These are phyloP conservation scores for Acephala macrosclerotiorum DNA, from an alignment of 2,329 filamentous ascomycete genomes.

Conservation along the genomic window DNA sequence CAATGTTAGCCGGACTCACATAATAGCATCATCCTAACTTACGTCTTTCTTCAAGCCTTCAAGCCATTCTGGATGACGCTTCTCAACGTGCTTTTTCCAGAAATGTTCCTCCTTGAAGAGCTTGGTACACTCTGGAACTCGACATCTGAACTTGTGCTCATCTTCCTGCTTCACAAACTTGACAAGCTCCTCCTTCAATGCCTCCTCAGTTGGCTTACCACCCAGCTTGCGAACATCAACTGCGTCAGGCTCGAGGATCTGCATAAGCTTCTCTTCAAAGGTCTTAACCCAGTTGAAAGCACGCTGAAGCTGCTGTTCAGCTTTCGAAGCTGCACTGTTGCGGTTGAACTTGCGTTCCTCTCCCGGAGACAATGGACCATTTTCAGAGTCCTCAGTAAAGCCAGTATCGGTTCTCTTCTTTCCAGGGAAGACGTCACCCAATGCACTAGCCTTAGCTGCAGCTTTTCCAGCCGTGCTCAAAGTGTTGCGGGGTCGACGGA, in stretches of 20 bases:
- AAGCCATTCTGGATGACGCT: slow-evolving; percentile 90
- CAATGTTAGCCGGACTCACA: slow-evolving; percentile 43
- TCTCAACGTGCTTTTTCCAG: slow-evolving; percentile 98
- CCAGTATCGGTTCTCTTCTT: slow-evolving; percentile 75
- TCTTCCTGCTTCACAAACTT: slow-evolving; percentile 98
- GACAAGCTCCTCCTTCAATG: slow-evolving; percentile 81
- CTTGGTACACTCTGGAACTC: slow-evolving; percentile 94
- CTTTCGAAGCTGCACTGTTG: slow-evolving; percentile 71
- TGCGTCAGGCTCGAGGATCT: slow-evolving; percentile 89
- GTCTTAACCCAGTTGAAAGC: slow-evolving; percentile 99
- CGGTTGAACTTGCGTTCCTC: slow-evolving; percentile 75
- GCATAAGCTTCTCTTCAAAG: slow-evolving; percentile 94
- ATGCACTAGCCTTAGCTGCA: slow-evolving; percentile 84
- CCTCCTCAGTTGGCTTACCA: slow-evolving; percentile 85
- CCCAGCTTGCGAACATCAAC: slow-evolving; percentile 91
- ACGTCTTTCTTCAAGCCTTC: slow-evolving; percentile 84
- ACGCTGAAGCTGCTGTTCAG: slow-evolving; percentile 89
- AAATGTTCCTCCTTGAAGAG: slow-evolving; percentile 97
- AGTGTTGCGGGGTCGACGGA: slow-evolving; percentile 87
- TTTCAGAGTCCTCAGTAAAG: slow-evolving; percentile 43
- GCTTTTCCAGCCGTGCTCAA: slow-evolving; percentile 83
- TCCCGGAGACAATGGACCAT: slow-evolving; percentile 69
- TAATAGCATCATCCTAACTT: slow-evolving; percentile 53
- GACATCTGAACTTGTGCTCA: slow-evolving; percentile 95
- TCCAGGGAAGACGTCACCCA: slow-evolving; percentile 82